Percentiles rank a stretch among this genome's conserved stretches.
These are phyloP conservation scores for Picochlorum sp. DNA, from an alignment of 139 green algal species.

Conservation along the genomic window DNA sequence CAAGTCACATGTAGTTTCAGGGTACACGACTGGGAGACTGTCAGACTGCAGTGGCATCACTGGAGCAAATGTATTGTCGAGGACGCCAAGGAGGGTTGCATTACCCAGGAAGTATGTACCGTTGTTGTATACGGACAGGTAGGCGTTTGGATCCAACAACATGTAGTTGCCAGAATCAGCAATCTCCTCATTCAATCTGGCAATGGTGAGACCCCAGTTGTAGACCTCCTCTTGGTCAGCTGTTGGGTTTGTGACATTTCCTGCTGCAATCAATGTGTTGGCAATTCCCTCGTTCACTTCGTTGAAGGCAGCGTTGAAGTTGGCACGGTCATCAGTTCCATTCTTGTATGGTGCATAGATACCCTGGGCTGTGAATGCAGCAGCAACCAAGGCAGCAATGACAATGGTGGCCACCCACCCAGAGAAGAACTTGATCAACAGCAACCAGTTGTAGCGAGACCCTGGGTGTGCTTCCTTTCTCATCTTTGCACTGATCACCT, in stretches of 20 bases:
- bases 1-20: not conserved
- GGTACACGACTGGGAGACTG: not conserved
- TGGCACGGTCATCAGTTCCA: not conserved
- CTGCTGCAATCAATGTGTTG: slow-evolving; percentile 3
- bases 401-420: slow-evolving; percentile 28
- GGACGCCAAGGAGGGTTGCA: slow-evolving; percentile 1
- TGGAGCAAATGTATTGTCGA: slow-evolving; percentile 1
- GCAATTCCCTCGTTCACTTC: slow-evolving; percentile 7
- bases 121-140: not conserved
- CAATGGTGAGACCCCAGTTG: not conserved
- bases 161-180: not conserved
- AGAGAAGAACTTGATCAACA: slow-evolving; percentile 21
- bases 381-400: slow-evolving; percentile 17
- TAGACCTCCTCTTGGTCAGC: not conserved
- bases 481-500: slow-evolving; percentile 22
- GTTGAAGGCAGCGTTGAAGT: slow-evolving; percentile 8
- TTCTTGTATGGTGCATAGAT: slow-evolving; percentile 13
- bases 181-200: not conserved
- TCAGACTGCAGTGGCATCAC: slow-evolving; percentile 4
- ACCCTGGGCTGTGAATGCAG: slow-evolving; percentile 29
- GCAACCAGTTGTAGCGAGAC: slow-evolving; percentile 38
- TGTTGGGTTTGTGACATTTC: slow-evolving; percentile 3
- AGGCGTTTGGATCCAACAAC: not conserved
- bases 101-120: slow-evolving; percentile 10
- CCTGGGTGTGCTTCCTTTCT: not conserved